Evolutionary conservation across 805 yeast species (phyloP).

Genomic region (Ogataea glucozyma): DNA sequence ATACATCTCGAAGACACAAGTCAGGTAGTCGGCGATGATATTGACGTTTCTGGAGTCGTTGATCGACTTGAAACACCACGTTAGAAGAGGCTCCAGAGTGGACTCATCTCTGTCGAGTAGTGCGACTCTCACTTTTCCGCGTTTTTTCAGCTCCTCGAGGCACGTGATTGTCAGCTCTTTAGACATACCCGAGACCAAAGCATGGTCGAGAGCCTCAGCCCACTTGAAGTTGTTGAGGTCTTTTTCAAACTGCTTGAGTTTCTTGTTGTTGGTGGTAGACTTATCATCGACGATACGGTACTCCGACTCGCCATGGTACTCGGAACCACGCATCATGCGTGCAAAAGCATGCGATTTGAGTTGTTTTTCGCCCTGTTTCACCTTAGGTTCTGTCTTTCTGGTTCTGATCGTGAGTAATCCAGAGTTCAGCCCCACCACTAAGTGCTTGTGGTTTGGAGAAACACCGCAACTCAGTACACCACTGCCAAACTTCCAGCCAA

Average conservation of each 20-base stretch:
- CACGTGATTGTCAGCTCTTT: constrained; percentile 81
- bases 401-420: constrained; percentile 90
- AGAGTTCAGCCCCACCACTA: constrained; percentile 88
- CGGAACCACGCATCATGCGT: constrained; percentile 87
- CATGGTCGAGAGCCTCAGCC: constrained; percentile 89
- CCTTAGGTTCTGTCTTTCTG: constrained; percentile 66
- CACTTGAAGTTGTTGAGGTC: constrained; percentile 86
- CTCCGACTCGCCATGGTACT: constrained; percentile 88
- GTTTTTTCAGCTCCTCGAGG: constrained; percentile 77
- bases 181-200: constrained; percentile 75
- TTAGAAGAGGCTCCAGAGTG: constrained; percentile 73
- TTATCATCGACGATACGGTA: constrained; percentile 66
- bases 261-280: constrained; percentile 47
- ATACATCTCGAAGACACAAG: constrained; percentile 72
- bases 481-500: constrained; percentile 97
- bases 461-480: constrained; percentile 89
- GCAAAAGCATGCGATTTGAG: constrained; percentile 64
- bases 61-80: constrained; percentile 75
- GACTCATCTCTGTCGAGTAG: constrained; percentile 82
- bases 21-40: constrained; percentile 66
- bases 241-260: constrained; percentile 78
- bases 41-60: constrained; percentile 76
- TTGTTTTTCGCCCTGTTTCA: constrained; percentile 48
- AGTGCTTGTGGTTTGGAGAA: constrained; percentile 83
- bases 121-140: constrained; percentile 87